A percentile compares a stretch with the other conserved stretches of the same genome.
These are phyloP conservation scores for Hypoxylon subgilvum DNA, from an alignment of 495 filamentous ascomycete species.

Conservation along the genomic window DNA sequence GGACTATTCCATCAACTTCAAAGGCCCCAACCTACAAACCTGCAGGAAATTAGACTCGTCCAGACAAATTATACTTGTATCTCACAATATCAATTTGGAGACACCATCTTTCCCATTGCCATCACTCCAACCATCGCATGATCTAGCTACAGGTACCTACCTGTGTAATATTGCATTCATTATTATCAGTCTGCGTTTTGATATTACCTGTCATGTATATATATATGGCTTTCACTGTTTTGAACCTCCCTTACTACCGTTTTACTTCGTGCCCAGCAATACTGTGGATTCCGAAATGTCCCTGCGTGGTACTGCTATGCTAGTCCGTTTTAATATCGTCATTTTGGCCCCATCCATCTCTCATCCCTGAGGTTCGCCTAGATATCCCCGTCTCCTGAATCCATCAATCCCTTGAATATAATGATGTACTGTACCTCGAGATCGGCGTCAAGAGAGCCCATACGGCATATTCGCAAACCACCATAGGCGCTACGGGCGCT, in stretches of 20 bases:
- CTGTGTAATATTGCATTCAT: no score
- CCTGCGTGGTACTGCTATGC: constrained; percentile 11
- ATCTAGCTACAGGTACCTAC: no score
- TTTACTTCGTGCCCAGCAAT: constrained; percentile 12
- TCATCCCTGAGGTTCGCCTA: constrained; percentile 10
- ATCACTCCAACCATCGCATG: constrained; percentile 30
- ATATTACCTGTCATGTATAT: no score
- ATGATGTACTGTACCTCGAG: no score
- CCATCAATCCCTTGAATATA: constrained; percentile 1
- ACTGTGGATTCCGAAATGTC: constrained; percentile 29
- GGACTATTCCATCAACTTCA: constrained; percentile 20
- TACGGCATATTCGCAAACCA: constrained; percentile 9
- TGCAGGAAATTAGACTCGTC: not conserved
- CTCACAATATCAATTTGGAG: constrained; percentile 6
- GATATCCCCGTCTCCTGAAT: not conserved
- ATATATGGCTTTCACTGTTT: no score
- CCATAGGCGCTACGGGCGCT: constrained; percentile 10
- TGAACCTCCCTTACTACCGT: not conserved
- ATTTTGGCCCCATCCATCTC: constrained; percentile 15
- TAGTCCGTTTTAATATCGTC: constrained; percentile 23
- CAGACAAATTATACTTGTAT: constrained; percentile 9
- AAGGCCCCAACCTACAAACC: not conserved
- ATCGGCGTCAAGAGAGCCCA: constrained; percentile 22
- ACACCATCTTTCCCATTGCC: constrained; percentile 2
- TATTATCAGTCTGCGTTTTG: not conserved